Percentiles rank a stretch among this genome's conserved stretches.
Conservation (phyloP, 208 protist species). For the Polymyxa betae region DNA sequence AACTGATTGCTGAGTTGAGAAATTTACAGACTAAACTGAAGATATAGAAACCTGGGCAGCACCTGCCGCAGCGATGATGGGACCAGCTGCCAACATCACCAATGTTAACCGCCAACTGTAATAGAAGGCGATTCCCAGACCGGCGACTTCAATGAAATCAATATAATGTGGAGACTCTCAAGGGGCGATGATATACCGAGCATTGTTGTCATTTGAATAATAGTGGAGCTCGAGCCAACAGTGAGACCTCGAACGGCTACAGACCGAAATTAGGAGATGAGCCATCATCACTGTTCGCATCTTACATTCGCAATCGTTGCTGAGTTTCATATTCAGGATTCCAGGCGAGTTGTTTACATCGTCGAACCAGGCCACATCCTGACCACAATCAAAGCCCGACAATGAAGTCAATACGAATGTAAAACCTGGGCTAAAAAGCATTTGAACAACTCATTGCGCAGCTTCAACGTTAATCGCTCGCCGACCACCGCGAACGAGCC, state of each 20-base stretch:
- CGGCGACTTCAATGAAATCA: background rate
- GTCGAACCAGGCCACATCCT: conserved; percentile 6
- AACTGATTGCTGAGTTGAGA: too few species aligned
- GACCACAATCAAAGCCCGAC: too few species aligned
- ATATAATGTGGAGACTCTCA: background rate
- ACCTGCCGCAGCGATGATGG: background rate
- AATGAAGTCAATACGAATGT: too few species aligned
- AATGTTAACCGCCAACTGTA: conserved; percentile 2
- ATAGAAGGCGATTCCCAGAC: conserved; percentile 36
- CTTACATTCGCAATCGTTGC: conserved; percentile 22
- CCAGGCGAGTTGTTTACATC: background rate
- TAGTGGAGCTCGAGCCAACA: background rate
- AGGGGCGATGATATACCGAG: background rate
- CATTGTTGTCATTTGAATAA: background rate
- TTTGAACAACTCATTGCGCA: background rate
- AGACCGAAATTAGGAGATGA: too few species aligned
- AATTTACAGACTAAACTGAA: too few species aligned
- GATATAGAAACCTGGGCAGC: too few species aligned
- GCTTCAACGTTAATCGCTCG: background rate
- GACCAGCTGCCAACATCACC: background rate
- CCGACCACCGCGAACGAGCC: background rate
- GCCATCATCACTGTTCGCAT: too few species aligned
- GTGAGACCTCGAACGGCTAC: background rate
- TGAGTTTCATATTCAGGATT: conserved; percentile 18
- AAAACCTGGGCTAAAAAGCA: too few species aligned